Conservation (phyloP, 768 basidiomycete genomes). For the Baorangia bicolor region DNA sequence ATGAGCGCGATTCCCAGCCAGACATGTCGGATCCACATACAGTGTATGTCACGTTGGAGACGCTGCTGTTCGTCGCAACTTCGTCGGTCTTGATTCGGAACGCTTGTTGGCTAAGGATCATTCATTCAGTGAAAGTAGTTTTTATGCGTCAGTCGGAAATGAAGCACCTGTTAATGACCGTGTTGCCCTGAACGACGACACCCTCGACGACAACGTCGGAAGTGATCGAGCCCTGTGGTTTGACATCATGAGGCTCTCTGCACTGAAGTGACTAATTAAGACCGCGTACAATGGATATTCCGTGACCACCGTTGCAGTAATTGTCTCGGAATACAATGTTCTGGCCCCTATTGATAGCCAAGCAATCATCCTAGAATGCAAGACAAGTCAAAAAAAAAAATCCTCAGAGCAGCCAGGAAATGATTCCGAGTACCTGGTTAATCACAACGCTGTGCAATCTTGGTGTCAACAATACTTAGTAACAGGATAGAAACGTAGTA, state of each 20-base stretch:
- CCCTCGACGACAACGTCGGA: constrained; percentile 47
- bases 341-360: constrained; percentile 47
- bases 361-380: constrained; percentile 53
- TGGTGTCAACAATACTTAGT: neutral
- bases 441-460: constrained; percentile 10
- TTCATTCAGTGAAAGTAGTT: neutral
- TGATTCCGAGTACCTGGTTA: constrained; percentile 15
- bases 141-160: neutral
- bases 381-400: neutral
- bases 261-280: neutral
- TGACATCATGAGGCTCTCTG: neutral
- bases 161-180: constrained; percentile 37
- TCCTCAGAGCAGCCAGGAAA: neutral
- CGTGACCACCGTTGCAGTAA: constrained; percentile 58
- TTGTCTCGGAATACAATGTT: constrained; percentile 53
- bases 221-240: constrained; percentile 49
- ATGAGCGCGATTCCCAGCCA: neutral
- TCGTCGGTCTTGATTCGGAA: constrained; percentile 59
- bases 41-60: constrained; percentile 50
- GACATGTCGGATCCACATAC: constrained; percentile 22
- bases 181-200: constrained; percentile 52
- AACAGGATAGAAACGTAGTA: neutral
- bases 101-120: constrained; percentile 43
- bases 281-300: constrained; percentile 49
- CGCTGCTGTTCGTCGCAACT: constrained; percentile 43